These are phyloP conservation scores for Lactifluus volemus DNA, from an alignment of 768 basidiomycete genomes.

Conservation along the genomic window DNA sequence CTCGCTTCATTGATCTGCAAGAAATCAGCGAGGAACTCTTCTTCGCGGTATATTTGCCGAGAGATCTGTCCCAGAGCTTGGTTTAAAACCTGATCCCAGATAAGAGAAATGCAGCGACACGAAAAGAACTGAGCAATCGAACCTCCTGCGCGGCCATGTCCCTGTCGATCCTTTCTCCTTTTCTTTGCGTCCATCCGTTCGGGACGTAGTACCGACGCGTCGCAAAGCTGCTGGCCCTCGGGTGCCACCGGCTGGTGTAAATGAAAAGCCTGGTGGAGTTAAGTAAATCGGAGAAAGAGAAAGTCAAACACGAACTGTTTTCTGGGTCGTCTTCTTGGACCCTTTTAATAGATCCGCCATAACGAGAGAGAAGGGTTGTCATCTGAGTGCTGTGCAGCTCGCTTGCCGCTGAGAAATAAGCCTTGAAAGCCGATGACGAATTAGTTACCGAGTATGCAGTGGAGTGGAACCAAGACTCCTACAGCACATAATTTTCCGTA, in stretches of 20 bases:
- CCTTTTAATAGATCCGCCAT: slow-evolving; percentile 54
- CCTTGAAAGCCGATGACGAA: slow-evolving; percentile 35
- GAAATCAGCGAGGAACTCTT: slow-evolving; percentile 85
- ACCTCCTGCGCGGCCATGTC: slow-evolving; percentile 70
- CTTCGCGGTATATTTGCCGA: slow-evolving; percentile 70
- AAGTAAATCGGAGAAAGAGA: not conserved
- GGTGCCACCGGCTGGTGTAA: slow-evolving; percentile 32
- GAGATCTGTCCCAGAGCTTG: slow-evolving; percentile 69
- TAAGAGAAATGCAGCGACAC: not conserved
- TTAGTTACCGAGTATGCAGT: not conserved
- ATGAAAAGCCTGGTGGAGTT: slow-evolving; percentile 19
- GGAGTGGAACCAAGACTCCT: slow-evolving; percentile 24
- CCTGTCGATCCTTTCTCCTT: slow-evolving; percentile 50
- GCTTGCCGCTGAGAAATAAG: slow-evolving; percentile 83
- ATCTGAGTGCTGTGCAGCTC: slow-evolving; percentile 77
- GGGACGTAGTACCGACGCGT: slow-evolving; percentile 79
- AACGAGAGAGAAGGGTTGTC: slow-evolving; percentile 55
- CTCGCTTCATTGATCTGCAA: slow-evolving; percentile 84
- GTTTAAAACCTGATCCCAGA: slow-evolving; percentile 51
- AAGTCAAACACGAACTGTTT: slow-evolving; percentile 12
- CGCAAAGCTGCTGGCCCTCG: slow-evolving; percentile 55
- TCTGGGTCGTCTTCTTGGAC: slow-evolving; percentile 69
- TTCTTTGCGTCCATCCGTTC: slow-evolving; percentile 52
- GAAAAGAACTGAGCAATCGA: not conserved
- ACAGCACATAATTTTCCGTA: slow-evolving; percentile 91